These are phyloP conservation scores for Xanthoconium purpureum DNA, from an alignment of 768 basidiomycete genomes.

Conservation along the genomic window DNA sequence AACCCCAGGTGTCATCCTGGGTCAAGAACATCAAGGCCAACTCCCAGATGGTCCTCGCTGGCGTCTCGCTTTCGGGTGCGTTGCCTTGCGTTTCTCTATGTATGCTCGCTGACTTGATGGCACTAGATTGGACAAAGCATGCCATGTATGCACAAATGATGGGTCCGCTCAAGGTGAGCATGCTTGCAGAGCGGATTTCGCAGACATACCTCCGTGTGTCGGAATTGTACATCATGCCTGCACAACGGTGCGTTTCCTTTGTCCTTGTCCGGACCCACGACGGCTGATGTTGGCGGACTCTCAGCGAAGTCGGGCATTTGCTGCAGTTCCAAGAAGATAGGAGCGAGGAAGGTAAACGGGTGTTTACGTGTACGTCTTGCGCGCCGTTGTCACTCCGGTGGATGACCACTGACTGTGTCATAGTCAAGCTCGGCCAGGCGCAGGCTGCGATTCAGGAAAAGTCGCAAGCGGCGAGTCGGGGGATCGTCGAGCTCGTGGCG, in stretches of 20 bases:
- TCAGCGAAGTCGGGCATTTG: constrained; percentile 15
- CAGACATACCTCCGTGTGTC: constrained; percentile 18
- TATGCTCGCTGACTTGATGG: no score
- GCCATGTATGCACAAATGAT: constrained; percentile 24
- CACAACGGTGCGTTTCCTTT: constrained; percentile 13
- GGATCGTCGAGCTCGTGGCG: constrained; percentile 14
- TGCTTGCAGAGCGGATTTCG: constrained; percentile 20
- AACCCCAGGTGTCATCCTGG: constrained; percentile 16
- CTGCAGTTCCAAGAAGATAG: constrained; percentile 20
- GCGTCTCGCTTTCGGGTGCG: constrained; percentile 12
- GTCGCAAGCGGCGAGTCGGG: constrained; percentile 12
- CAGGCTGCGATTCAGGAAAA: constrained; percentile 18
- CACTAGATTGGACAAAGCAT: constrained; percentile 11
- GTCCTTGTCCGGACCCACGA: background rate
- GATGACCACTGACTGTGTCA: background rate
- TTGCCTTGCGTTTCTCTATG: background rate
- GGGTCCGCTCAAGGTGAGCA: constrained; percentile 23
- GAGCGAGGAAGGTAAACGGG: constrained; percentile 15
- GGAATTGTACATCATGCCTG: constrained; percentile 20
- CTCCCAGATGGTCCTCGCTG: constrained; percentile 17
- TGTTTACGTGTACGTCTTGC: constrained; percentile 7
- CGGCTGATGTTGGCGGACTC: background rate
- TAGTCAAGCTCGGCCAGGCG: constrained; percentile 10
- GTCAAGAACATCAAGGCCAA: constrained; percentile 14
- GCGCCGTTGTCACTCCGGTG: background rate